Base-by-base conservation (phyloP, 1,284 basidiomycete genomes). In the Rugosomyces carneus region DNA sequence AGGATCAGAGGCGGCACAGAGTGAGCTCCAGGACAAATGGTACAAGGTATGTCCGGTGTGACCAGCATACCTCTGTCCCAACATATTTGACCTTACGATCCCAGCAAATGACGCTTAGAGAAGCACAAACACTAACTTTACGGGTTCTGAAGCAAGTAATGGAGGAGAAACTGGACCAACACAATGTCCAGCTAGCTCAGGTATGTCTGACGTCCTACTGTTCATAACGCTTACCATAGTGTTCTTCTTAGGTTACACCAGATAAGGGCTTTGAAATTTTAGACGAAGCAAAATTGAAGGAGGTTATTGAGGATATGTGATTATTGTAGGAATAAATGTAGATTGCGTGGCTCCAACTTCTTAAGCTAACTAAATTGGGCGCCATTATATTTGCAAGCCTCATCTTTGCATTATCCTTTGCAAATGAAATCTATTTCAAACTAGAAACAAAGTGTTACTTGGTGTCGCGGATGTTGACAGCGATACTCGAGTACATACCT, bases 141-240 rank as follows among this genome's bases (percentile, higher is more conserved):
- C 85, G 85, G 53, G 91, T 97, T 36, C 71, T 99, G 53, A 98
- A 98, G 72, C 94, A 99, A 71, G 96, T 99, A 40, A 99, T 99
- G 96, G 96, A 99, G 68, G 96, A 99, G 74, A 95, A 95, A 67
- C 78, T 99, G 34, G 93, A 97, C 67, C 90, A 96, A 61, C 90
- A 96, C 71, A 99, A 99, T 59, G 93, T 99, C 18, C 95, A 99
- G 68, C 75, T 99, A 18, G 94, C 95, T 43, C 90, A 94, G 76
- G 92, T 88, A 45, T 38, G 73, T 67, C 43, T 29, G 34, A n/a
- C 16, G 15, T 15, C 31, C 38, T 32, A 35, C 26, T 16, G 19
- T 43, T 40, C 37, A 36, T 10, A 38, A 4, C 19, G 18, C 19
- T 39, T n/a, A 32, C 11, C 35, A 50, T 24, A 51, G 21, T 24